phyloP scores from a whole-genome alignment of 2,329 filamentous ascomycete genomes.

The Neofusicoccum laricinum region DNA sequence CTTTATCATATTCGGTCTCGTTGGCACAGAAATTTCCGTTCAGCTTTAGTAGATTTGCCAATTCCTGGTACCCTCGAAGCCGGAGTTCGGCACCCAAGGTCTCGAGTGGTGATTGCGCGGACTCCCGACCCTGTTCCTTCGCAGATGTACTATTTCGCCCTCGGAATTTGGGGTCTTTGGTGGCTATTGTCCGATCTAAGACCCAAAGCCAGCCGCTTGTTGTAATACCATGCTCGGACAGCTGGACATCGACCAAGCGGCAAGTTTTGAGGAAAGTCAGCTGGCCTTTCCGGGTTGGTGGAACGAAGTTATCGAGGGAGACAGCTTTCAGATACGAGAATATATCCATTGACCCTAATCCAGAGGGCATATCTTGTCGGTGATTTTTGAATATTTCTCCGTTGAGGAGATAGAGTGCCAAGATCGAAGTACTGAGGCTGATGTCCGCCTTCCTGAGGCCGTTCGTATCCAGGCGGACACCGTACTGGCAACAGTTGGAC shows the following conservation, averaged over 20 bases:
- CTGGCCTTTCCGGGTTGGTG: not conserved
- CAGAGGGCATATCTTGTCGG: not conserved
- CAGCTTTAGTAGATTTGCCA: not conserved
- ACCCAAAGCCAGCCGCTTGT: slow-evolving; percentile 18
- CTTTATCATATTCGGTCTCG: too few relatives aligned
- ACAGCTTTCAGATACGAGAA: slow-evolving; percentile 16
- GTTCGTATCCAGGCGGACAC: slow-evolving; percentile 11
- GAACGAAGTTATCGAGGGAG: slow-evolving; percentile 10
- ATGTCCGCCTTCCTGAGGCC: not conserved
- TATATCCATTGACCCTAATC: not conserved
- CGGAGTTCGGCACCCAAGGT: not conserved
- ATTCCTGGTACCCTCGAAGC: not conserved
- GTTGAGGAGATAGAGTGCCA: slow-evolving; percentile 18
- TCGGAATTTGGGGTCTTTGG: not conserved
- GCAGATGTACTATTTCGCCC: not conserved
- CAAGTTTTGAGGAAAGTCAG: slow-evolving; percentile 19
- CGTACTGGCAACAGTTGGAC: slow-evolving; percentile 19
- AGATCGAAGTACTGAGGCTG: slow-evolving; percentile 15
- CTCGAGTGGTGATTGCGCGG: not conserved
- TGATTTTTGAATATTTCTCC: slow-evolving; percentile 18
- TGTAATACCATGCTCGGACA: slow-evolving; percentile 15
- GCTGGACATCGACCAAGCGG: slow-evolving; percentile 12
- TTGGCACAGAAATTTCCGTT: not conserved
- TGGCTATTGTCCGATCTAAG: slow-evolving; percentile 10
- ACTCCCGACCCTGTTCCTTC: too few relatives aligned